Conservation (phyloP, 345 rosid genomes). For the Brassica nigra region DNA sequence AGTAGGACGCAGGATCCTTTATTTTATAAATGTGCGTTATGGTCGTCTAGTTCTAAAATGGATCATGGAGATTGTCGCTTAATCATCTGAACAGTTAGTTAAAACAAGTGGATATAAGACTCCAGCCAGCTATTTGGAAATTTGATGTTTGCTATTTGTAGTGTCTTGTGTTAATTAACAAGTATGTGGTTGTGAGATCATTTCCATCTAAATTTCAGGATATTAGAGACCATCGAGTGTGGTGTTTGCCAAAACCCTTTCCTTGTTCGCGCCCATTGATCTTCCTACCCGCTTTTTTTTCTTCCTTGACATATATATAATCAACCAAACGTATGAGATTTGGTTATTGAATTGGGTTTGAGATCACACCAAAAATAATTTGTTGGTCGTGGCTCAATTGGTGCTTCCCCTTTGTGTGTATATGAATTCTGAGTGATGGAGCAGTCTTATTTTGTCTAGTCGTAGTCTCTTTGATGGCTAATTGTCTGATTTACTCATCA, state of each 20-base stretch:
- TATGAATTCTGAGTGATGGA: conserved; percentile 30
- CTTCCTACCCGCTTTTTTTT: conserved; percentile 3
- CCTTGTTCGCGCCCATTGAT: conserved; percentile 86
- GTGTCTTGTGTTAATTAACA: not conserved
- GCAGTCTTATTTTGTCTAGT: no score
- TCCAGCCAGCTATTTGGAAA: not conserved
- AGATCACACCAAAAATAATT: conserved; percentile 21
- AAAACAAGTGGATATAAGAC: not conserved
- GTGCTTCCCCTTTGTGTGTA: conserved; percentile 28
- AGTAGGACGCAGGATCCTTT: not conserved
- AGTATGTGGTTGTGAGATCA: not conserved
- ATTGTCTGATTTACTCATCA: conserved; percentile 24
- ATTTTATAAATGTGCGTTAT: not conserved
- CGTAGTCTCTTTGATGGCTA: not conserved
- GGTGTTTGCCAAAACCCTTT: conserved; percentile 98
- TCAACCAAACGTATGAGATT: not conserved
- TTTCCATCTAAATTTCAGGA: conserved; percentile 46
- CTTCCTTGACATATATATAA: conserved; percentile 18
- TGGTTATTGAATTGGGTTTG: conserved; percentile 28
- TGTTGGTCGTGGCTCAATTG: conserved; percentile 16
- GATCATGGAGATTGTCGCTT: conserved; percentile 17
- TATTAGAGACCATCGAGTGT: conserved; percentile 93
- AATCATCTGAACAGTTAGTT: not conserved
- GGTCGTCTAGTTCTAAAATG: not conserved
- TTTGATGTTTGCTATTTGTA: not conserved